Conservation (phyloP, 345 rosid genomes). For the Dipteronia dyeriana region DNA sequence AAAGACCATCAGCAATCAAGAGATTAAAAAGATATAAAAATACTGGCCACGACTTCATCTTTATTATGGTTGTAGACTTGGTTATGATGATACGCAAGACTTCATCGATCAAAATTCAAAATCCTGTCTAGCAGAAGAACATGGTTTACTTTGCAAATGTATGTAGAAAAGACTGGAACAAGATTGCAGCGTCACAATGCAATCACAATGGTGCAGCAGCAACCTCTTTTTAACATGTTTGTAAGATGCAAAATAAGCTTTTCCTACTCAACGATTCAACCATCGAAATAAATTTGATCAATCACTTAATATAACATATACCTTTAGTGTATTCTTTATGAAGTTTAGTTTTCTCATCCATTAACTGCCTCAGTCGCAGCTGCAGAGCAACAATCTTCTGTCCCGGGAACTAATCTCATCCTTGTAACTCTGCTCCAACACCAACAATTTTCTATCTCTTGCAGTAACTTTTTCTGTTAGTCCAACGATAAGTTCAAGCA, state of each 20-base stretch:
- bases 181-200: neutral
- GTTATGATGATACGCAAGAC: neutral
- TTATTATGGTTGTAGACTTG: neutral
- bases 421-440: slow-evolving; percentile 1
- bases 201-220: neutral
- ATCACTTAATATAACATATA: neutral
- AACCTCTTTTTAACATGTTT: neutral
- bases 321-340: slow-evolving; percentile 7
- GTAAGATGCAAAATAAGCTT: neutral
- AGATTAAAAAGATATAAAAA: neutral
- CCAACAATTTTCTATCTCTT: neutral
- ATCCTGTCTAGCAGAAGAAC: neutral
- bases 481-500: neutral
- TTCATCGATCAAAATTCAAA: neutral
- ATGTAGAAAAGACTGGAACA: neutral
- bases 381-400: no score
- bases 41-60: neutral
- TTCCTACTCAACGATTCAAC: neutral
- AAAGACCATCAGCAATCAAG: neutral
- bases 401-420: neutral
- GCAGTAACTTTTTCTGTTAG: neutral
- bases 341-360: slow-evolving; percentile 11
- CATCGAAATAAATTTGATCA: neutral
- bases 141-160: neutral
- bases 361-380: slow-evolving; percentile 3